Percentiles rank a stretch among this genome's conserved stretches.
phyloP scores from a whole-genome alignment of 2,329 filamentous ascomycete genomes.

The Colletotrichum euphorbiae region DNA sequence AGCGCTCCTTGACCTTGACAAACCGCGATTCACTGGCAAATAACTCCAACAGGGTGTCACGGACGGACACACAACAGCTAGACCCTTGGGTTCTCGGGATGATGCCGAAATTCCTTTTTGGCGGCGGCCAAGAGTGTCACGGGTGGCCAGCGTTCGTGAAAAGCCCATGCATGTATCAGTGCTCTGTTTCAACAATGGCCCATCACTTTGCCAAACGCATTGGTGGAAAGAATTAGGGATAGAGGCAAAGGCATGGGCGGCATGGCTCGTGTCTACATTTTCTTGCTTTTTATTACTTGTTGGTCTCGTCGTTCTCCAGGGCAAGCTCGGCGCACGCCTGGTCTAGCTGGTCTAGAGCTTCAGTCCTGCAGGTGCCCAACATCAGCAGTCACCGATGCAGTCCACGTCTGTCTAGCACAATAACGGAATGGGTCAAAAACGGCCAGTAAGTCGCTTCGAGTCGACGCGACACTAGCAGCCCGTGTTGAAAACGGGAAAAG shows the following conservation, averaged over 20 bases:
- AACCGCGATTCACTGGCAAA: slow-evolving; percentile 6
- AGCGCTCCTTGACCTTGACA: slow-evolving; percentile 11
- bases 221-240: neutral
- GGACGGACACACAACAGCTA: slow-evolving; percentile 3
- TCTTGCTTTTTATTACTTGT: neutral
- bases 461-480: neutral
- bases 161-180: neutral
- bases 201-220: neutral
- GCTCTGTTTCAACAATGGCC: neutral
- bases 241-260: neutral
- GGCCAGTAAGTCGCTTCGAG: neutral
- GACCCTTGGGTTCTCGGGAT: slow-evolving; percentile 3
- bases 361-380: slow-evolving; percentile 15
- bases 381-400: slow-evolving; percentile 32
- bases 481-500: neutral
- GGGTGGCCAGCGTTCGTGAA: neutral
- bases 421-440: neutral
- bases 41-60: neutral
- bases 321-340: slow-evolving; percentile 12
- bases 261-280: slow-evolving; percentile 11
- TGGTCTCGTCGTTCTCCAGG: neutral
- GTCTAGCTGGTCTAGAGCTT: slow-evolving; percentile 18
- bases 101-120: slow-evolving; percentile 4
- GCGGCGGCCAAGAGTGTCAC: slow-evolving; percentile 6
- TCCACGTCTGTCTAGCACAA: slow-evolving; percentile 4